Evolutionary conservation across 257 asterid species (phyloP).

Genomic region (Solanum tacnaense): DNA sequence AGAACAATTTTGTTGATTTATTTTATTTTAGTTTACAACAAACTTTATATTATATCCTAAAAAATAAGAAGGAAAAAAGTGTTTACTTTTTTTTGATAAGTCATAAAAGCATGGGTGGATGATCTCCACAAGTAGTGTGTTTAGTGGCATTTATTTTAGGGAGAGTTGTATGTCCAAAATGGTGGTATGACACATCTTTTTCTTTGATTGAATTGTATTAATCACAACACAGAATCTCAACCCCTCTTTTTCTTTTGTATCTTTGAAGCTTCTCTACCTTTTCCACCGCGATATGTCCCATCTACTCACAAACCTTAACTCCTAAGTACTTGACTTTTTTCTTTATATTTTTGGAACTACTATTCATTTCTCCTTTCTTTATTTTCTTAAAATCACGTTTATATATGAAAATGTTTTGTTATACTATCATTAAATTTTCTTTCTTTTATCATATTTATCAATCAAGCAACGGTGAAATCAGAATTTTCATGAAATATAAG

Average conservation of each 20-base stretch:
- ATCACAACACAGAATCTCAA: slow-evolving; percentile 4
- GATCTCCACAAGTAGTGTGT: not conserved
- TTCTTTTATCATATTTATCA: not conserved
- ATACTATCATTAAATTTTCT: not conserved
- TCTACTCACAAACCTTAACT: slow-evolving; percentile 1
- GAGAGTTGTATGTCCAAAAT: not conserved
- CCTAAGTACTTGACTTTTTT: slow-evolving; percentile 4
- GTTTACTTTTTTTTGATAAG: not conserved
- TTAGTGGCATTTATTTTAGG: not conserved
- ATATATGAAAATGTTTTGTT: not conserved
- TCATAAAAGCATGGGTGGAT: not conserved
- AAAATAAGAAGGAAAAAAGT: not conserved
- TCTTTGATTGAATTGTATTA: not conserved
- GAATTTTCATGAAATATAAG: no score
- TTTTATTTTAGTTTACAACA: not conserved
- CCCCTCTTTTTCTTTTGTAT: slow-evolving; percentile 1
- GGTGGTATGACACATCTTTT: not conserved
- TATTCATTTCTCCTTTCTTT: not conserved
- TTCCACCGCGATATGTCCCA: slow-evolving; percentile 4
- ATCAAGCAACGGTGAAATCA: not conserved
- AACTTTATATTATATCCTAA: not conserved
- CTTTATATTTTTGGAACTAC: not conserved
- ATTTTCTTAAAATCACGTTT: slow-evolving; percentile 1
- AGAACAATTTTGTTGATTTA: not conserved
- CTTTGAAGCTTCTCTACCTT: not conserved